These are phyloP conservation scores for Salinomyces thailandicus DNA, from an alignment of 2,329 filamentous ascomycete species.

Conservation along the genomic window DNA sequence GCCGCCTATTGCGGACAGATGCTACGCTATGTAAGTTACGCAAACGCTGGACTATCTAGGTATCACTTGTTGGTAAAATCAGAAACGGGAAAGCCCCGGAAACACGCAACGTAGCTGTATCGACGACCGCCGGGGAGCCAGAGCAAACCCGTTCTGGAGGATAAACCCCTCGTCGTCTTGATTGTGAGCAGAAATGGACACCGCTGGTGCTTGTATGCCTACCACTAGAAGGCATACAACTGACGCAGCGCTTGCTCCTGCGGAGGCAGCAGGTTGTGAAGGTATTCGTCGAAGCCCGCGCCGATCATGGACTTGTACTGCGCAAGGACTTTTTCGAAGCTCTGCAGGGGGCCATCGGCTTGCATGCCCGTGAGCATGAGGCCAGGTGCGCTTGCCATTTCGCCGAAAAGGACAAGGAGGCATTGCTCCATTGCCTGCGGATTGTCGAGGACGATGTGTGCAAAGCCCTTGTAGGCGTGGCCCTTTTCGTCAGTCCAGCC, in stretches of 20 bases:
- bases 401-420: conserved; percentile 68
- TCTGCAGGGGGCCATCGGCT: conserved; percentile 51
- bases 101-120: too few relatives aligned
- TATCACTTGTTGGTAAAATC: conserved; percentile 6
- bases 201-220: neutral
- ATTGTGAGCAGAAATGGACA: neutral
- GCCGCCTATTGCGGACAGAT: conserved; percentile 28
- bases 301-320: conserved; percentile 45
- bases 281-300: conserved; percentile 42
- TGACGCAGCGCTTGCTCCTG: conserved; percentile 35
- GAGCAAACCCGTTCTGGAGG: too few relatives aligned
- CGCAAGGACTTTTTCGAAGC: conserved; percentile 55
- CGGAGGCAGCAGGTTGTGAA: conserved; percentile 35
- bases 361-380: conserved; percentile 51
- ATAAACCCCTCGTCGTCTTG: too few relatives aligned
- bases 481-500: conserved; percentile 89
- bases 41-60: conserved; percentile 22
- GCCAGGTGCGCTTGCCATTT: conserved; percentile 61
- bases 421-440: conserved; percentile 85
- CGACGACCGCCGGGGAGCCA: too few relatives aligned
- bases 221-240: conserved; percentile 31
- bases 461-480: conserved; percentile 85
- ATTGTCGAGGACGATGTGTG: conserved; percentile 71
- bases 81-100: too few relatives aligned
- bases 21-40: conserved; percentile 26